Evolutionary conservation across 768 basidiomycete species (phyloP), one percentile per base, ranked within the genome.

Genomic region (Tylopilus subfusipes): DNA sequence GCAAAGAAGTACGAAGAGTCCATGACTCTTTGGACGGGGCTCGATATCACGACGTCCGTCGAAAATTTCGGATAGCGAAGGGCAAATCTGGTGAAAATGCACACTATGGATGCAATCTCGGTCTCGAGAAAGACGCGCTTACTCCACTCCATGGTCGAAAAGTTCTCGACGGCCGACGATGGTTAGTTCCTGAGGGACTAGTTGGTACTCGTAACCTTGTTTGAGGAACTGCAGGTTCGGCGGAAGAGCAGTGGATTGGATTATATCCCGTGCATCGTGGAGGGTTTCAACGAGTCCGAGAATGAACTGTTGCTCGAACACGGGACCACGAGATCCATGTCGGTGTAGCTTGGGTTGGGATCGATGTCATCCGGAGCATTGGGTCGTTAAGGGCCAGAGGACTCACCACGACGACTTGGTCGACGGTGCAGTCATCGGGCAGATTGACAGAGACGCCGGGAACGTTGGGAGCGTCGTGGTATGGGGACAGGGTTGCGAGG

Each of bases 1-100:
- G 66, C 68, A 58, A 77, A 78, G 65, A 75, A 78, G 54, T 68
- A 66, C 18, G 76, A 68, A 3, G 73, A 74, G 54, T 77, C 75
- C n/a, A 75, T 42, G 49, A 74, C 71, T 56, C 67, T 61, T 44
- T 53, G 56, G 5, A 56, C 24, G 1, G 50, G 38, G 34, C 54
- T 59, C 24, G 63, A 63, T 24, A 62, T 13, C 27, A 65, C 49
- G 10, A 50, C 42, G 21, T 61, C 52, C 19, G 67, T 60, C 30
- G 55, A 52, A n/a, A 65, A 44, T 8, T 44, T 43, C n/a, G 68
- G 66, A 21, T 67, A 61, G 14, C 45, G 62, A 53, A 66, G 54
- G 27, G 59, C 53, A 24, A 63, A 63, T 14, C 65, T 69, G n/a
- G 29, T 31, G 13, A 47, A 4, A 19, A 18, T n/a, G 2, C 25